Evolutionary conservation across 140 eudicot species (phyloP), one percentile per base, ranked within the genome.

Genomic region (Bidens hawaiensis): DNA sequence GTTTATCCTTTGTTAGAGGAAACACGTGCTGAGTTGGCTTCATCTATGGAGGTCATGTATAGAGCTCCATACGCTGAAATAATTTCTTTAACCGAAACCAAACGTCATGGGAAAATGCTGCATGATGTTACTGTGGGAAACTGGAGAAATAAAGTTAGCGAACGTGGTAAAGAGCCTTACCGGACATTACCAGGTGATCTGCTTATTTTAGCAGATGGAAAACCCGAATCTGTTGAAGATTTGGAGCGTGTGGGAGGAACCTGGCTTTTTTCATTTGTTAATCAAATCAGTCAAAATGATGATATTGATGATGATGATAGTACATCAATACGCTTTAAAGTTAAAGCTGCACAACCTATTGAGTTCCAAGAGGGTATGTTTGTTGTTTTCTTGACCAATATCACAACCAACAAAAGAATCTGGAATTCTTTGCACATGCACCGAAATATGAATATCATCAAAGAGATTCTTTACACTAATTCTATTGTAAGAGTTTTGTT

Each of bases 131-230:
- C 58, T 2, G 74, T 81, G 30, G 84, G 67, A 50, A 42, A 21
- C 3, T 87, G 95, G 95, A 78, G 65, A 68, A 87, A 81, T 67
- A 65, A 67, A 51, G 50, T 34, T 4, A 79, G 82, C 24, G 85
- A 79, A 19, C 77, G 75, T 36, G 88, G 80, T 3, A 78, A 70
- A 49, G 83, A 80, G 68, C 85, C 82, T 12, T 83, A 83, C 70
- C 68, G 60, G 43, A 78, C 80, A 0, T 76, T 81, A 75, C 95
- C 88, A 0, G 91, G 86, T 50, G 95, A 87, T 81, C 5, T 87
- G 13, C 63, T 78, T 31, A 49, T 79, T n/a, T 33, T 81, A 15
- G 69, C 65, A 14, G 75, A 78, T 23, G 47, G 52, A 31, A 75
- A 58, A 64, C 85, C 88, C 3, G 80, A 73, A 67, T 48, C 59